Base-by-base conservation (phyloP, 2,329 filamentous ascomycete genomes). In the Fusarium falciforme region DNA sequence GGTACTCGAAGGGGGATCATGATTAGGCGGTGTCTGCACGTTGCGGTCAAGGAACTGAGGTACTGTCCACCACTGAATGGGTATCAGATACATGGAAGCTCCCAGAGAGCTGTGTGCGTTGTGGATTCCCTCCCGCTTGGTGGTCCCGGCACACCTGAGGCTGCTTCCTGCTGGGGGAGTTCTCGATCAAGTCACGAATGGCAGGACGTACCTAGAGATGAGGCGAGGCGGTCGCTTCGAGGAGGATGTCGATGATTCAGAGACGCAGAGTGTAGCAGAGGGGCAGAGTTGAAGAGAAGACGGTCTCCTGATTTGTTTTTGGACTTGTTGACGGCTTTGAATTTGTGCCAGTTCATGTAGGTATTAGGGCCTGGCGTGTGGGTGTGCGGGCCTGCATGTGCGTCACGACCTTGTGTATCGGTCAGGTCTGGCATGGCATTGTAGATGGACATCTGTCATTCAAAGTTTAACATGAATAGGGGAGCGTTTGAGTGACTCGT, bases 351-450 rank as follows among this genome's bases (percentile, higher is more conserved):
- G 73, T 78, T 75, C 72, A 76, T 73, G 73, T 73, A 76, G 54
- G 72, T 64, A 77, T 78, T 78, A 78, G 76, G 76, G 76, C 76
- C 76, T 71, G 76, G 61, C 63, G 72, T 78, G 76, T 78, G 76
- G 76, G 71, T 76, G 71, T 77, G 76, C 74, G 76, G 74, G 71
- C 71, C 68, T 73, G 66, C 69, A 68, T 70, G 70, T 75, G 76
- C 73, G 73, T 75, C 72, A 75, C 76, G 68, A 67, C 22, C 44
- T 52, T 29, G 14, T 67, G 59, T 67, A 77, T 75, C 68, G 67
- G 76, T 75, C 72, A 72, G 68, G 66, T 68, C 64, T 71, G 66
- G 60, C 69, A 61, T 74, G 60, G 60, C 69, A 61, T 69, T 65
- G 58, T 54, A 72, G 61, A 74, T 61, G 64, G 22, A 63, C 44